Percentiles rank a stretch among this genome's conserved stretches.
These are phyloP conservation scores for Mycena rebaudengoi DNA, from an alignment of 768 basidiomycete genomes.

Conservation along the genomic window DNA sequence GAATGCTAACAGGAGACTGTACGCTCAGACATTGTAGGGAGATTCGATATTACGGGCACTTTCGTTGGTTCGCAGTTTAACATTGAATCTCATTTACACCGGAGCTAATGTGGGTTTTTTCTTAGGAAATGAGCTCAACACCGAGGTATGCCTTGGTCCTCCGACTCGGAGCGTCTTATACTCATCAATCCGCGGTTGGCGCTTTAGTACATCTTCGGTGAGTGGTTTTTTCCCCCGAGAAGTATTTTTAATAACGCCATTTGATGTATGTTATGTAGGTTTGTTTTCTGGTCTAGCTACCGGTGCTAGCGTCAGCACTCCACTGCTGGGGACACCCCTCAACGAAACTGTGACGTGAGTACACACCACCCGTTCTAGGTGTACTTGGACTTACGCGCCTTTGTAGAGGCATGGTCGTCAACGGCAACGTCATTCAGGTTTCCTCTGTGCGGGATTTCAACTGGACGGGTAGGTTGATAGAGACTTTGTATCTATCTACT, in stretches of 20 bases:
- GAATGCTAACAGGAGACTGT: neutral
- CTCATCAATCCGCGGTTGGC: too few relatives aligned
- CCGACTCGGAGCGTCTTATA: neutral
- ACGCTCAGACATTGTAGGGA: neutral
- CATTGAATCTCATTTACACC: too few relatives aligned
- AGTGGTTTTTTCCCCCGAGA: too few relatives aligned
- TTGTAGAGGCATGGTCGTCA: neutral
- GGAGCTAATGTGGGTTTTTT: too few relatives aligned
- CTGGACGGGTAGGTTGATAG: neutral
- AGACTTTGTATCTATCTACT: too few relatives aligned
- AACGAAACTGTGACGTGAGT: neutral
- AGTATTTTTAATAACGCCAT: too few relatives aligned
- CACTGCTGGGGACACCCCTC: neutral
- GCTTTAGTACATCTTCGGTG: neutral
- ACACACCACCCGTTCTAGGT: neutral
- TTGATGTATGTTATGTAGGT: neutral
- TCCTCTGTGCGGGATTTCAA: neutral
- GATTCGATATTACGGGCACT: conserved; percentile 1
- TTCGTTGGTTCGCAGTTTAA: neutral
- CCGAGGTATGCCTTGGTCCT: neutral
- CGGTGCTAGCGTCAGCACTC: neutral
- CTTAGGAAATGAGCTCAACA: conserved; percentile 1
- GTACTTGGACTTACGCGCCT: neutral
- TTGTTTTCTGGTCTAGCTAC: neutral
- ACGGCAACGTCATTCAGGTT: neutral